Conservation (phyloP, 306 rosid genomes). For the Sesbania bispinosa region DNA sequence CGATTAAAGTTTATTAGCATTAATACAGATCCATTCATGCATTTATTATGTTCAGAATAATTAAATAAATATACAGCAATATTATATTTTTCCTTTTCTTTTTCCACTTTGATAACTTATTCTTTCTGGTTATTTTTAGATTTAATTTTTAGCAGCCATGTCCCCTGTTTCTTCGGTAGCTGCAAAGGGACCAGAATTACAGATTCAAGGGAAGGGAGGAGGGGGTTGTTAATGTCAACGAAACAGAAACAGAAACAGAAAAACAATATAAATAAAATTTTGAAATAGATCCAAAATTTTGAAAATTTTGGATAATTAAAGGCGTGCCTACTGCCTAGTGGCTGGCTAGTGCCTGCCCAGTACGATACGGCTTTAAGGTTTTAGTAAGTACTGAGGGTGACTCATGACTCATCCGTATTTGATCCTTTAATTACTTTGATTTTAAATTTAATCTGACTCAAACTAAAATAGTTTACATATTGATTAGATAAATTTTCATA, state of each 20-base stretch:
- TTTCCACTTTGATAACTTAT: neutral
- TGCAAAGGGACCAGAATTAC: neutral
- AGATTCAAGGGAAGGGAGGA: neutral
- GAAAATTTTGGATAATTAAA: too few species aligned
- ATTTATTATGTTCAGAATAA: neutral
- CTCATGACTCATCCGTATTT: too few species aligned
- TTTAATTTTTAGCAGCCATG: neutral
- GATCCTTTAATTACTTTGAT: too few species aligned
- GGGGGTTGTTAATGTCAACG: neutral
- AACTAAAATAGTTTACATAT: too few species aligned
- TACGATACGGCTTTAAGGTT: too few species aligned
- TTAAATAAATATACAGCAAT: neutral
- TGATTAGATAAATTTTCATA: too few species aligned
- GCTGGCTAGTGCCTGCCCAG: too few species aligned
- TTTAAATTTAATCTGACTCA: too few species aligned
- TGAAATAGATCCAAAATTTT: neutral
- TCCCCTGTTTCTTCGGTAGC: neutral
- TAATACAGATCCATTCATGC: neutral
- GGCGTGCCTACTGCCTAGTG: too few species aligned
- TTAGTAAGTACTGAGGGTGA: too few species aligned
- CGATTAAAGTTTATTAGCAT: too few species aligned
- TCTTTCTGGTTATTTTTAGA: neutral
- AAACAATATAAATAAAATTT: neutral
- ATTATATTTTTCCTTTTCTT: neutral
- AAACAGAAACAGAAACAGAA: neutral